Evolutionary conservation across 2,329 filamentous ascomycete genomes (phyloP), one percentile per base, ranked within the genome.

Genomic region (Aspergillus unguis): DNA sequence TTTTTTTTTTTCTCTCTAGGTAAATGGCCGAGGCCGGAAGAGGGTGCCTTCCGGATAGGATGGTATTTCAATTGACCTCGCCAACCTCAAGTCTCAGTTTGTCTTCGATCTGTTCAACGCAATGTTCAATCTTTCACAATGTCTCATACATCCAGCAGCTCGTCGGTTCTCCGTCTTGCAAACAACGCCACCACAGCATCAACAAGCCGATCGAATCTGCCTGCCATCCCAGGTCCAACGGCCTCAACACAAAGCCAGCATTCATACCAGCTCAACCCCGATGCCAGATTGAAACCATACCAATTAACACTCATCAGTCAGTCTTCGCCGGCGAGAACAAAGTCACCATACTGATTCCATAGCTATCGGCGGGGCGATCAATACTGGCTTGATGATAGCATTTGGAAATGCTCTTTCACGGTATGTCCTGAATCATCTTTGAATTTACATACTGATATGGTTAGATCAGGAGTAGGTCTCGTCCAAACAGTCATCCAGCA

Each of bases 341-440:
- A 31, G 5, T 4, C 10, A 17, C 11, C n/a, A 8, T 32, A n/a
- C 44, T 54, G 28, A 43, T 35, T 32, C 6, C n/a, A 10, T 9
- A 69, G 66, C 65, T 2, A 65, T 69, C 29, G 65, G 66, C 10
- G 63, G 62, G 4, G 65, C 66, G 0, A 66, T 69, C 48, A 65
- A 65, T 36, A 66, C 65, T 1, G 66, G 66, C 1, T 54, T 69
- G 52, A 65, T 67, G 61, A 59, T 68, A 27, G 64, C 59, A 17
- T 65, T 62, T 11, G 62, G 61, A 3, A 60, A 59, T 48, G 63
- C 63, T 37, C 57, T 68, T 11, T 61, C 63, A 27, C 57, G 62
- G 66, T 68, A 62, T 54, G 64, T 31, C 11, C 29, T 23, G 17
- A 17, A 17, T 17, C 17, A 17, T 17, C 17, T 17, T 17, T 17